Evolutionary conservation across 176 grass and related monocot genomes (phyloP), one percentile per base, ranked within the genome.

Genomic region (Melocanna baccifera): DNA sequence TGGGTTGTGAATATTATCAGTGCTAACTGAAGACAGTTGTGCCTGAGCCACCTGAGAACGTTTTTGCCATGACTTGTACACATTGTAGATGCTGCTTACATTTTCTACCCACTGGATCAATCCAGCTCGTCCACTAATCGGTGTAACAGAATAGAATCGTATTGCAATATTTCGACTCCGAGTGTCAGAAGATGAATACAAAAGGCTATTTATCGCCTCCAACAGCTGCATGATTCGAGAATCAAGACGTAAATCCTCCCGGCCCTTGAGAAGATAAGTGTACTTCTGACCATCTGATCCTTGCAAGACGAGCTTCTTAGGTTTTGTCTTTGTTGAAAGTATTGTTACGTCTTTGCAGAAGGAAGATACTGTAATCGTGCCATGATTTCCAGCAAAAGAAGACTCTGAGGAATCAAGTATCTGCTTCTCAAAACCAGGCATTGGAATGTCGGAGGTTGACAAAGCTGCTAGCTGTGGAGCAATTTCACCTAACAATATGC

Each of bases 361-460:
- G 57, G 95, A 95, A 65, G 91, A 89, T 62, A 98, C 72, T 62
- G 95, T 95, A 73, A 98, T 41, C 73, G 72, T 88, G 41, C 84
- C 86, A 87, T 86, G 90, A 64, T 28, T 77, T 84, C 81, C 88
- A 81, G 63, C 69, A 67, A 87, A 86, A 86, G 53, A 45, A 67
- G 52, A 80, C 70, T 90, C 84, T 63, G 76, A 81, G 76, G 89
- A 87, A 91, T 86, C 78, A 90, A 85, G 66, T 81, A 84, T 91
- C 85, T 97, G 92, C 87, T 94, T 98, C 87, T 98, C 95, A 88
- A 98, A 93, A 84, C 95, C 95, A 85, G 95, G 95, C 92, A 98
- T 95, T 89, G 95, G 95, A 95, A 98, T 94, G 73, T 98, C 91
- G 86, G 95, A 98, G 80, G 87, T 90, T 77, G 91, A 87, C 77